These are phyloP conservation scores for Amoebophrya sp. DNA, from an alignment of 169 alveolate genomes.

Conservation along the genomic window DNA sequence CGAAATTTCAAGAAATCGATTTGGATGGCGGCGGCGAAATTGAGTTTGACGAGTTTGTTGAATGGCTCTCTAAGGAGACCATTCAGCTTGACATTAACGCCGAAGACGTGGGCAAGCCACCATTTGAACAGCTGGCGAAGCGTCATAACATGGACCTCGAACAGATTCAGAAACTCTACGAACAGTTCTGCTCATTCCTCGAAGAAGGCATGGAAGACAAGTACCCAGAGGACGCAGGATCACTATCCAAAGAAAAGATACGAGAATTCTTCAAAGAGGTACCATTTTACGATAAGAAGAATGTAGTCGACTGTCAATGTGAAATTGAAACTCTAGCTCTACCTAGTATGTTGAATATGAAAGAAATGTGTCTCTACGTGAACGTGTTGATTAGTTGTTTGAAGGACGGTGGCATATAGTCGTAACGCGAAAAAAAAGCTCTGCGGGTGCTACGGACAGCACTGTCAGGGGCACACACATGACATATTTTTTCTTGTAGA, in stretches of 20 bases:
- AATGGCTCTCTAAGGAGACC: background rate
- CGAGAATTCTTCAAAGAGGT: background rate
- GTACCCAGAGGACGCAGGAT: background rate
- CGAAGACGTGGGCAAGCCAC: background rate
- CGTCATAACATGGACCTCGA: background rate
- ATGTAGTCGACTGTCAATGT: too few species aligned
- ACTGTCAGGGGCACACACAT: too few species aligned
- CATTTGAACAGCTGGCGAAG: background rate
- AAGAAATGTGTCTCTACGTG: too few species aligned
- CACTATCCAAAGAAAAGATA: background rate
- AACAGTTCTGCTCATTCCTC: background rate
- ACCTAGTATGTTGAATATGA: too few species aligned
- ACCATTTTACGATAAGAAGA: too few species aligned
- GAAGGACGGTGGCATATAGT: too few species aligned
- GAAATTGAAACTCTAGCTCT: too few species aligned
- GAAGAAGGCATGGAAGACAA: background rate
- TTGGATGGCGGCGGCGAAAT: slow-evolving; percentile 7
- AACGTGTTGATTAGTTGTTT: too few species aligned
- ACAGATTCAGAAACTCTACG: background rate
- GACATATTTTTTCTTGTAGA: too few species aligned
- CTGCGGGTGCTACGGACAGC: too few species aligned
- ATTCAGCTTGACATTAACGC: background rate
- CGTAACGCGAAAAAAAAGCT: too few species aligned
- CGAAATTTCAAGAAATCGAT: background rate
- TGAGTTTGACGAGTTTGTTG: background rate